Conservation (phyloP, 2,329 filamentous ascomycete species). For the Uncinocarpus reesii region DNA sequence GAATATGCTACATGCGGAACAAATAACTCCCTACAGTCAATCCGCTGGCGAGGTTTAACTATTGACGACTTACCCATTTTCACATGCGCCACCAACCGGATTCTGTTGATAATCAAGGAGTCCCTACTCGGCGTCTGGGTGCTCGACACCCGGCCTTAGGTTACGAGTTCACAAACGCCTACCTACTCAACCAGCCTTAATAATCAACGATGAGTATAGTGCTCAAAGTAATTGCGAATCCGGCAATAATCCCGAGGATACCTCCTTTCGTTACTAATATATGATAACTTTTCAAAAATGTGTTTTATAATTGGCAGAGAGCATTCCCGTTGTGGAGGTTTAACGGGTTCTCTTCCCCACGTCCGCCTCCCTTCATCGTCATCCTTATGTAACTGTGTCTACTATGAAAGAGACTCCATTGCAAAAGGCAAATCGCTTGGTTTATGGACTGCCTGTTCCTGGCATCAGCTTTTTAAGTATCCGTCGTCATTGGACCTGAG, state of each 20-base stretch:
- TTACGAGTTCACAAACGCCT: too few species aligned
- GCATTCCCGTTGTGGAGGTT: neutral
- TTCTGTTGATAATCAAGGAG: too few species aligned
- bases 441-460: neutral
- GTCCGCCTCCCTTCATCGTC: neutral
- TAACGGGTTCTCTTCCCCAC: conserved; percentile 1
- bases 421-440: neutral
- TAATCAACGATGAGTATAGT: too few species aligned
- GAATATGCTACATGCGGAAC: too few species aligned
- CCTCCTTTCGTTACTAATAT: neutral
- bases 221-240: too few species aligned
- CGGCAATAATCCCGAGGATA: neutral
- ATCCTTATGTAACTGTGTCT: conserved; percentile 1
- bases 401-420: neutral
- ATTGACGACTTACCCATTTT: neutral
- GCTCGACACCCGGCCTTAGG: neutral
- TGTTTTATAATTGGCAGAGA: neutral
- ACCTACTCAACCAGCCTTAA: too few species aligned
- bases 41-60: neutral
- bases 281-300: neutral
- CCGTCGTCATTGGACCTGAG: neutral
- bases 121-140: neutral
- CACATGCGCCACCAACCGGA: neutral
- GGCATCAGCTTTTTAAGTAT: neutral
- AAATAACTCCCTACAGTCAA: too few species aligned